Evolutionary conservation across 2,329 filamentous ascomycete genomes (phyloP).

Genomic region (Clarireedia paspali): DNA sequence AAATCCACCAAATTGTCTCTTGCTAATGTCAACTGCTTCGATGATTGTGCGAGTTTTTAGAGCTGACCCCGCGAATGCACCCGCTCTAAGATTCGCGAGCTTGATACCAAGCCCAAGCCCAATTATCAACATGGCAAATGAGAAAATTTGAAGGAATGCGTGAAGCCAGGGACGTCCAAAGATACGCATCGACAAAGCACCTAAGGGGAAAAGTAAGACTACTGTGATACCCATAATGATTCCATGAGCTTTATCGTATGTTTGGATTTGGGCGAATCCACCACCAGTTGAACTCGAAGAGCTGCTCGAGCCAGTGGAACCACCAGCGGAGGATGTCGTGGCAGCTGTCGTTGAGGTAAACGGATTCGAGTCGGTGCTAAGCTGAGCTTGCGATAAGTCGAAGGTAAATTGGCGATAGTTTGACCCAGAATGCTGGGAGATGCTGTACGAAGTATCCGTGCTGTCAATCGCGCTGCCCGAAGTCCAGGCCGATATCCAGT

Average conservation of each 20-base stretch:
- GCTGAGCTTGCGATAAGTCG: conserved; percentile 21
- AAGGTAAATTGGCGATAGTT: conserved; percentile 15
- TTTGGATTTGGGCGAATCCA: background rate
- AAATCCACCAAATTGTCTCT: conserved; percentile 4
- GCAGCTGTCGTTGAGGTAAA: conserved; percentile 14
- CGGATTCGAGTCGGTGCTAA: conserved; percentile 20
- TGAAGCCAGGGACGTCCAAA: conserved; percentile 45
- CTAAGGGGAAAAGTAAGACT: conserved; percentile 50
- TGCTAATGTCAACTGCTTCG: background rate
- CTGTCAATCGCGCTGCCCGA: conserved; percentile 18
- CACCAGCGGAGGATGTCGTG: conserved; percentile 5
- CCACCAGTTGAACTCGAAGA: background rate
- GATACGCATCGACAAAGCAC: conserved; percentile 52
- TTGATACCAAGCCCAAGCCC: conserved; percentile 51
- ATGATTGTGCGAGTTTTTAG: background rate
- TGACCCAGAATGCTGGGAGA: conserved; percentile 17
- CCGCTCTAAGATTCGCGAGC: conserved; percentile 33
- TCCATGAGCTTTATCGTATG: conserved; percentile 40
- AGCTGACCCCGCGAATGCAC: conserved; percentile 2
- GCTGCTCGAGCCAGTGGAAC: conserved; percentile 1
- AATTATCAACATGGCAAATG: conserved; percentile 50
- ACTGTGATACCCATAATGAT: conserved; percentile 55
- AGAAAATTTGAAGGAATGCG: conserved; percentile 45
- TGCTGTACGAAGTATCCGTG: conserved; percentile 9
- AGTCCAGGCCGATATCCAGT: conserved; percentile 26